phyloP scores from a whole-genome alignment of 306 rosid species.

The Myrica gale region DNA sequence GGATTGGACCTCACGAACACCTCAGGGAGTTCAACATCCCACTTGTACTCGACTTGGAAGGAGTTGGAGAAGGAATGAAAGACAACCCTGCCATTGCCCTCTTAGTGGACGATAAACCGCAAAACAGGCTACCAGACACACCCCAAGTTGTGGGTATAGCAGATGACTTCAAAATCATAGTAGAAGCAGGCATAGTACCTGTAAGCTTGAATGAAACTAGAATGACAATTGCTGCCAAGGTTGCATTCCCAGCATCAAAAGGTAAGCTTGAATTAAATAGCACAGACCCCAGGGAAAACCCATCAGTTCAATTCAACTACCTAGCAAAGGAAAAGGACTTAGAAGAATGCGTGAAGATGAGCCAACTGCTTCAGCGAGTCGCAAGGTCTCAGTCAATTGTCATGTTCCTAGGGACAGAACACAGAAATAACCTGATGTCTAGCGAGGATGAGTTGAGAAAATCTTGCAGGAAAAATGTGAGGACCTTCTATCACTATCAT shows the following conservation, averaged over 20 bases:
- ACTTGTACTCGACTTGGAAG: slow-evolving; percentile 32
- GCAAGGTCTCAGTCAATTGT: slow-evolving; percentile 56
- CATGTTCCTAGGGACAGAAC: slow-evolving; percentile 41
- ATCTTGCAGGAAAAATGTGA: slow-evolving; percentile 52
- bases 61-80: slow-evolving; percentile 66
- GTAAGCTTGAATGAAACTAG: slow-evolving; percentile 46
- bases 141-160: slow-evolving; percentile 68
- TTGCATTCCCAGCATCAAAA: slow-evolving; percentile 54
- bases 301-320: slow-evolving; percentile 65
- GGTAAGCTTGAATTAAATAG: slow-evolving; percentile 50
- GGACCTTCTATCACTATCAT: slow-evolving; percentile 69
- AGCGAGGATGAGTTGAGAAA: slow-evolving; percentile 35
- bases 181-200: slow-evolving; percentile 62
- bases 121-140: slow-evolving; percentile 57
- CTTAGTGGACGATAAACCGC: slow-evolving; percentile 47
- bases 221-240: slow-evolving; percentile 59
- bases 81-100: slow-evolving; percentile 68
- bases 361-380: slow-evolving; percentile 46
- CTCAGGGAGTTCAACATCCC: slow-evolving; percentile 47
- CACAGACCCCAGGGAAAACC: slow-evolving; percentile 67
- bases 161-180: slow-evolving; percentile 47
- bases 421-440: slow-evolving; percentile 32
- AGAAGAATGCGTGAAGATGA: slow-evolving; percentile 50
- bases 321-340: slow-evolving; percentile 46
- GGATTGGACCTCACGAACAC: slow-evolving; percentile 63